These are phyloP conservation scores for Magnaporthales sp. DNA, from an alignment of 2,329 filamentous ascomycete genomes.

Conservation along the genomic window DNA sequence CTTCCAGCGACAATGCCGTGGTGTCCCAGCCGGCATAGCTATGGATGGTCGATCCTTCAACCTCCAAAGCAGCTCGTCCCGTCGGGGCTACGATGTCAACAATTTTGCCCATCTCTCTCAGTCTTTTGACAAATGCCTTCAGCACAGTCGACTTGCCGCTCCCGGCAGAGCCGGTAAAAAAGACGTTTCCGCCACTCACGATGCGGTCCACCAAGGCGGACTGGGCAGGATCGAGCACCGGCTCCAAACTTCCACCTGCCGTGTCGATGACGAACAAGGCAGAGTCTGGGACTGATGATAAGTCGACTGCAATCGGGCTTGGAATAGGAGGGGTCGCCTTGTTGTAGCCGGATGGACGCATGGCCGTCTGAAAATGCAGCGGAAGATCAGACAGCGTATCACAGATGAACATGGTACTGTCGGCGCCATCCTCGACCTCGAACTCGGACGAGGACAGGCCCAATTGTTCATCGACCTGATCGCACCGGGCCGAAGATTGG, in stretches of 20 bases:
- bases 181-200: slow-evolving; percentile 44
- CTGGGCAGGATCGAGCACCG: slow-evolving; percentile 36
- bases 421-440: not conserved
- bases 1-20: not conserved
- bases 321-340: not conserved
- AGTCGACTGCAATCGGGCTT: not conserved
- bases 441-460: not conserved
- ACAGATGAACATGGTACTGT: not conserved
- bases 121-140: slow-evolving; percentile 32
- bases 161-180: slow-evolving; percentile 56
- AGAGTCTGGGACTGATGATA: not conserved
- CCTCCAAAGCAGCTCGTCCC: slow-evolving; percentile 46
- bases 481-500: not conserved
- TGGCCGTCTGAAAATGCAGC: not conserved
- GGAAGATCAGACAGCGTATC: not conserved
- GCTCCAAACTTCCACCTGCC: not conserved
- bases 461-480: not conserved
- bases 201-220: slow-evolving; percentile 40
- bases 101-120: slow-evolving; percentile 21
- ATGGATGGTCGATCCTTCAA: slow-evolving; percentile 48
- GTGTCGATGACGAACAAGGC: not conserved
- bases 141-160: slow-evolving; percentile 50
- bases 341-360: not conserved
- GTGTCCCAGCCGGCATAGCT: slow-evolving; percentile 45
- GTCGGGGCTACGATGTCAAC: slow-evolving; percentile 52